phyloP scores from a whole-genome alignment of 768 basidiomycete species.

The Tricholoma matsutake region DNA sequence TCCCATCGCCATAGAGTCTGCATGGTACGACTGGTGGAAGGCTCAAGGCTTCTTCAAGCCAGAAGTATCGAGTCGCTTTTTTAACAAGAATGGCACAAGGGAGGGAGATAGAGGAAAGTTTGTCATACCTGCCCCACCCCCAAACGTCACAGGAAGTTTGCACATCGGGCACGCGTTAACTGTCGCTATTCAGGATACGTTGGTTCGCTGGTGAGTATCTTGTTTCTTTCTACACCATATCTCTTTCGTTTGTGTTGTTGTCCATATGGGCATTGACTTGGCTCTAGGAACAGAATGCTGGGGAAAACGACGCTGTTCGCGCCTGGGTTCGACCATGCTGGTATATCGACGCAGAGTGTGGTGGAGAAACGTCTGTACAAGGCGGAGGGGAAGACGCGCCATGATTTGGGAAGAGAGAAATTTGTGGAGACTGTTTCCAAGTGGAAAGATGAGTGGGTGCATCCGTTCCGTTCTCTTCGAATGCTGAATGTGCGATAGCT shows the following conservation, averaged over 20 bases:
- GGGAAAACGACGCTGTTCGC: slow-evolving; percentile 87
- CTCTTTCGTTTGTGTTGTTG: not conserved
- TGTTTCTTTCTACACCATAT: not conserved
- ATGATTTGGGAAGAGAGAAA: slow-evolving; percentile 91
- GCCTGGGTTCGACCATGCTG: slow-evolving; percentile 98
- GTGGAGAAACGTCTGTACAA: slow-evolving; percentile 93
- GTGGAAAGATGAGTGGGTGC: slow-evolving; percentile 92
- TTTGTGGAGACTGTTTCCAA: slow-evolving; percentile 90
- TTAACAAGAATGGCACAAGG: slow-evolving; percentile 43
- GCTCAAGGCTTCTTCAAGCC: slow-evolving; percentile 90
- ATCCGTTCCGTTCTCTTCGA: not conserved
- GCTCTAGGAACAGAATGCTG: slow-evolving; percentile 86
- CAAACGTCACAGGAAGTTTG: slow-evolving; percentile 93
- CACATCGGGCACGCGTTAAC: slow-evolving; percentile 97
- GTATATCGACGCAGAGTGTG: slow-evolving; percentile 97
- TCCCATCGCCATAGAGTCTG: slow-evolving; percentile 89
- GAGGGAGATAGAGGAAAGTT: slow-evolving; percentile 67
- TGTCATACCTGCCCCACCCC: slow-evolving; percentile 88
- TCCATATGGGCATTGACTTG: not conserved
- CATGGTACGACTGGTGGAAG: slow-evolving; percentile 99
- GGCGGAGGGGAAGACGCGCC: slow-evolving; percentile 73
- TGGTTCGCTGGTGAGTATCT: slow-evolving; percentile 77
- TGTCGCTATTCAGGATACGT: slow-evolving; percentile 83
- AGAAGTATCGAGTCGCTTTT: slow-evolving; percentile 33
- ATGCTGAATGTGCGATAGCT: slow-evolving; percentile 43